Percentiles rank a stretch among this genome's conserved stretches.
Conservation (phyloP, 106 monocot genomes). For the Acorus gramineus region DNA sequence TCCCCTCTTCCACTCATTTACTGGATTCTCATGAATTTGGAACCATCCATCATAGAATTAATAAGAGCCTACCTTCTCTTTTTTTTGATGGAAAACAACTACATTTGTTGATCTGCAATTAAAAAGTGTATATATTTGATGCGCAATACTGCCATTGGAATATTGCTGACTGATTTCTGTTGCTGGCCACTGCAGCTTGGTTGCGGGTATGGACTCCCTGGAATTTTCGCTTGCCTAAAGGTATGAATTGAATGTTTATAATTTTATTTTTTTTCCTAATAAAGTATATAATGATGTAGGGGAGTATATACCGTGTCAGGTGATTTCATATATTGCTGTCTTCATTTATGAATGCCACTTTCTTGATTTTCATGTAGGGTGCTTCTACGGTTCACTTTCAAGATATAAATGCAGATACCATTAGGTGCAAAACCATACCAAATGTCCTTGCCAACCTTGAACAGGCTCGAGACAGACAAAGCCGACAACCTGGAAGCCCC, state of each 20-base stretch:
- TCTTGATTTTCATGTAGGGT: slow-evolving; percentile 34
- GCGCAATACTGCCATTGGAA: no score
- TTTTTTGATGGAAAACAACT: no score
- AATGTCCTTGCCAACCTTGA: slow-evolving; percentile 77
- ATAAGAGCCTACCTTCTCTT: no score
- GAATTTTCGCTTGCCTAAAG: slow-evolving; percentile 89
- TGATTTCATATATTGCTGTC: no score
- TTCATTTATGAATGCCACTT: no score
- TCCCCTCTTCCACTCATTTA: no score
- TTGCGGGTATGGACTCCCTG: slow-evolving; percentile 75
- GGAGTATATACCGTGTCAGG: no score
- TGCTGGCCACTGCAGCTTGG: slow-evolving; percentile 47
- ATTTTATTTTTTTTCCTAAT: background rate
- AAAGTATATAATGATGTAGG: no score
- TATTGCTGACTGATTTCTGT: background rate
- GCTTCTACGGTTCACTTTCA: slow-evolving; percentile 89
- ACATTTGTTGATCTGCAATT: no score
- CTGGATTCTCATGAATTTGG: no score
- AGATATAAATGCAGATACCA: slow-evolving; percentile 74
- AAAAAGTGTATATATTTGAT: no score
- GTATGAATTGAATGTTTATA: slow-evolving; percentile 14
- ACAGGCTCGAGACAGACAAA: slow-evolving; percentile 56
- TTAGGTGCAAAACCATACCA: slow-evolving; percentile 77
- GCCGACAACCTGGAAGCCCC: slow-evolving; percentile 55
- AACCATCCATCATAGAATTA: no score